A percentile compares a stretch with the other conserved stretches of the same genome.
These are phyloP conservation scores for Garcia nutans DNA, from an alignment of 345 rosid species.

Conservation along the genomic window DNA sequence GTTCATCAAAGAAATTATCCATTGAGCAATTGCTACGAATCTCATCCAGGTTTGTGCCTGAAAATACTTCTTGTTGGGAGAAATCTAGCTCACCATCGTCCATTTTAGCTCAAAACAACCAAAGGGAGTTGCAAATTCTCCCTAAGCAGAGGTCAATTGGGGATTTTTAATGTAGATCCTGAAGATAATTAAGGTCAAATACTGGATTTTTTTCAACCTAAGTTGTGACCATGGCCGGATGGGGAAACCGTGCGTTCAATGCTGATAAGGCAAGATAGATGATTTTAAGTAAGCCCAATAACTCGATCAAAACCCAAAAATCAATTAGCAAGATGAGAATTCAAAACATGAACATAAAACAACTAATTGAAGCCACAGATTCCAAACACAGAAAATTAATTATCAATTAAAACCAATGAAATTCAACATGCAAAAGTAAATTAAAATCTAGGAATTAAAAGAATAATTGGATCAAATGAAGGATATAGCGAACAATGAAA, in stretches of 20 bases:
- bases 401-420: not conserved
- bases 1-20: conserved; percentile 67
- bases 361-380: not conserved
- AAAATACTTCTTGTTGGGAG: conserved; percentile 72
- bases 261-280: not conserved
- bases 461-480: conserved; percentile 12
- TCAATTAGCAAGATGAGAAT: conserved; percentile 4
- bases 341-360: not conserved
- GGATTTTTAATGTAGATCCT: conserved; percentile 10
- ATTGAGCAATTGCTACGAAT: conserved; percentile 66
- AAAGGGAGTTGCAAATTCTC: not conserved
- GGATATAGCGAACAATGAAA: not conserved
- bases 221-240: conserved; percentile 6
- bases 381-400: not conserved
- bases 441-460: conserved; percentile 1
- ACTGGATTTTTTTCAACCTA: not conserved
- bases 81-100: conserved; percentile 94
- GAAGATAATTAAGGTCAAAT: conserved; percentile 18
- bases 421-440: conserved; percentile 10
- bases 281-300: not conserved
- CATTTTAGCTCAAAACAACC: conserved; percentile 36
- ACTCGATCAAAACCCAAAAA: conserved; percentile 6
- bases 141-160: conserved; percentile 10
- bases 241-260: not conserved
- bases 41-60: conserved; percentile 52